A percentile compares a stretch with the other conserved stretches of the same genome.
phyloP scores from a whole-genome alignment of 163 green algal species.

The Scenedesmus sp. region DNA sequence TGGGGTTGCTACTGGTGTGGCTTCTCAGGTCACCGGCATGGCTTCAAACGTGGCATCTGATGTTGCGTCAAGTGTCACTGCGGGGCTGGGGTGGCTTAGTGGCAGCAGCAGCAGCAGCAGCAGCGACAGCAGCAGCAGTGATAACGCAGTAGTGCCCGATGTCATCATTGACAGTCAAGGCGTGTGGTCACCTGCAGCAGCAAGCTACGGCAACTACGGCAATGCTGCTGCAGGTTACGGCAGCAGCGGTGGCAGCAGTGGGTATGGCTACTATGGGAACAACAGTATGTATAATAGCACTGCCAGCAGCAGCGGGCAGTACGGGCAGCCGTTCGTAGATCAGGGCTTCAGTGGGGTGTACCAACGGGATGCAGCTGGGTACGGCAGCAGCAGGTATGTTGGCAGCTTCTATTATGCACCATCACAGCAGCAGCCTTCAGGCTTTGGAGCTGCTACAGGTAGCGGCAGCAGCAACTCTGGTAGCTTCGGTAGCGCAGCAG shows the following conservation, averaged over 20 bases:
- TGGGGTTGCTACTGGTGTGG: conserved; percentile 12
- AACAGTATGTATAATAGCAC: conserved; percentile 7
- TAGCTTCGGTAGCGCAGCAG: not conserved
- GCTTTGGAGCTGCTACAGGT: not conserved
- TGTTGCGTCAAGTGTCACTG: conserved; percentile 25
- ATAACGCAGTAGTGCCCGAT: conserved; percentile 44
- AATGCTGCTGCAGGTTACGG: conserved; percentile 8
- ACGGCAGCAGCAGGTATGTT: not conserved
- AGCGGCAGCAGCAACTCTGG: not conserved
- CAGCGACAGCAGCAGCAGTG: conserved; percentile 13
- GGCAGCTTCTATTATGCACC: conserved; percentile 16
- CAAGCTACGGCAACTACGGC: not conserved
- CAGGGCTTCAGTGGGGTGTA: conserved; percentile 26
- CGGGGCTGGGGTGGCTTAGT: conserved; percentile 24
- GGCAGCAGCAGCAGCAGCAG: conserved; percentile 30
- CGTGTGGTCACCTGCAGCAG: conserved; percentile 14
- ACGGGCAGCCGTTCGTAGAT: conserved; percentile 20
- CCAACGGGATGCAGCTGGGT: not conserved
- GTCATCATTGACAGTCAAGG: conserved; percentile 50
- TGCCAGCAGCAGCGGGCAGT: not conserved
- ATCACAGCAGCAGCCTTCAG: not conserved
- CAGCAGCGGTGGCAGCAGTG: not conserved
- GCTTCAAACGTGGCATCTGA: conserved; percentile 27
- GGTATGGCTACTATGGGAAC: not conserved
- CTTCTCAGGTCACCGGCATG: not conserved